Evolutionary conservation across 176 grass and related monocot genomes (phyloP), one percentile per base, ranked within the genome.

Genomic region (Avena atlantica): DNA sequence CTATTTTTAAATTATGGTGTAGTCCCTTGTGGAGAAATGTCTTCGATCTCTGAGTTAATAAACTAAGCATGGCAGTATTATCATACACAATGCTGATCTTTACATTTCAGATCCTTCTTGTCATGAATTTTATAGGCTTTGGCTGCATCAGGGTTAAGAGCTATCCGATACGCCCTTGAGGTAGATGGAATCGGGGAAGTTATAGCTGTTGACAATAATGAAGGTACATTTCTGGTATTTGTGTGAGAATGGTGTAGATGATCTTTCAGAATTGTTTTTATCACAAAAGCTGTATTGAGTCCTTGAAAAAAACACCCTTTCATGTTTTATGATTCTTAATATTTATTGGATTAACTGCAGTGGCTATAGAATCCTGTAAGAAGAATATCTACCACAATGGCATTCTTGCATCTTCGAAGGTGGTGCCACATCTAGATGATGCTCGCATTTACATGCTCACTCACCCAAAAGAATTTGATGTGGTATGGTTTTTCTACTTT

Each of bases 401-500:
- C 62, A 69, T 74, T 81, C 59, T 89, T 60, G 84, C 78, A 24
- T 89, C 79, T 83, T 92, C 86, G 17, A 97, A 97, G 84, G 95
- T 94, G 44, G 92, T 91, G 83, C 78, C 95, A 81, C 88, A 94
- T 89, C 92, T 92, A 45, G 95, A 90, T 83, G 95, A 97, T 56
- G 92, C 95, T 78, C 90, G 90, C 61, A 85, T 97, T 86, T 92
- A 84, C 82, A 97, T 97, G 95, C 95, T 97, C 57, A 93, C 80
- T 11, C 95, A 97, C 72, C 91, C 89, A 21, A 97, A 97, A 86
- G 95, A 97, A 93, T 97, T 97, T 86, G 91, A 97, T 93, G 91
- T 88, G 92, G 92, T 93, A 93, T 67, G 62, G 19, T 3, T 59
- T 88, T 89, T 76, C 83, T 71, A 82, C 67, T 68, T 64, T 70